Percentiles rank a stretch among this genome's conserved stretches.
Conservation (phyloP, 2,329 filamentous ascomycete genomes). For the Cytospora schulzeri region DNA sequence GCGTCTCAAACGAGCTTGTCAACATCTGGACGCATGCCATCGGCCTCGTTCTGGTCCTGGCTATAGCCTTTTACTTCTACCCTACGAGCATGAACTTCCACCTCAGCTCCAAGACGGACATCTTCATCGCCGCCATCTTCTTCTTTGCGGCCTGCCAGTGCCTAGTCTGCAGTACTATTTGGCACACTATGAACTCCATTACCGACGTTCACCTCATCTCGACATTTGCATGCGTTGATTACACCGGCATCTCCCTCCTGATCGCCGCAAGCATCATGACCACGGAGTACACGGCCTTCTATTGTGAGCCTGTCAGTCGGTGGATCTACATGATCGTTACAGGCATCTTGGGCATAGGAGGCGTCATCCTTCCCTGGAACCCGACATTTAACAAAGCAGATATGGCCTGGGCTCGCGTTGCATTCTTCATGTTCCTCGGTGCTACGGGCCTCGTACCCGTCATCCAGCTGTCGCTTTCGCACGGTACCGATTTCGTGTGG, state of each 20-base stretch:
- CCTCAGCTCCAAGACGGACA: constrained; percentile 81
- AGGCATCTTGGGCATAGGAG: constrained; percentile 77
- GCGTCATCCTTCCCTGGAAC: constrained; percentile 93
- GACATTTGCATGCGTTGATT: constrained; percentile 96
- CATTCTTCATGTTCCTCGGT: constrained; percentile 86
- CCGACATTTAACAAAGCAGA: constrained; percentile 90
- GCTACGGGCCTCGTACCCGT: constrained; percentile 88
- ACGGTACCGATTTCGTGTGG: constrained; percentile 77
- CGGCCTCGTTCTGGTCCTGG: constrained; percentile 82
- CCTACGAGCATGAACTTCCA: constrained; percentile 85
- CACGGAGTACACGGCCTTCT: constrained; percentile 97
- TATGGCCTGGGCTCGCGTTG: constrained; percentile 90
- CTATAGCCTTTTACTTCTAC: constrained; percentile 95
- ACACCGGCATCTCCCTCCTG: constrained; percentile 93
- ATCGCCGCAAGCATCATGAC: constrained; percentile 97
- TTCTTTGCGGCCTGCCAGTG: constrained; percentile 96
- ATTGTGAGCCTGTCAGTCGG: constrained; percentile 88
- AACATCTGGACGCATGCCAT: constrained; percentile 98
- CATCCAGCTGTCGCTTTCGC: constrained; percentile 76
- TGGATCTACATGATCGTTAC: constrained; percentile 86
- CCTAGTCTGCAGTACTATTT: constrained; percentile 90
- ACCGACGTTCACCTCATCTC: constrained; percentile 88
- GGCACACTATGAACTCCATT: constrained; percentile 99
- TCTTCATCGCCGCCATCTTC: constrained; percentile 90
- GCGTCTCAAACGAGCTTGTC: constrained; percentile 87